phyloP scores from a whole-genome alignment of 2,329 filamentous ascomycete genomes.

The Lanzia echinophila region DNA sequence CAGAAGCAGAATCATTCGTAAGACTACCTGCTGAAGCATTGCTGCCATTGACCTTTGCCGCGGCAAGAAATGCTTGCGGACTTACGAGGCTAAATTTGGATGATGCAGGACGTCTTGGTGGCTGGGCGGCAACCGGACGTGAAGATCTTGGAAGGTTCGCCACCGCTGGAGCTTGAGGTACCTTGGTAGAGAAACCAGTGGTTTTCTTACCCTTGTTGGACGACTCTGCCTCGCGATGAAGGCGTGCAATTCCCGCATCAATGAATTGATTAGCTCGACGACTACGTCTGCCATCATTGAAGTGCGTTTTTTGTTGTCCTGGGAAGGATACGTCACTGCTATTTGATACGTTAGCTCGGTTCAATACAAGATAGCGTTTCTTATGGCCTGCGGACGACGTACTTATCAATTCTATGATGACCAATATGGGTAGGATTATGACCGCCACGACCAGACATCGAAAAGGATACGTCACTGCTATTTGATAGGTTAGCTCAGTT shows the following conservation, averaged over 20 bases:
- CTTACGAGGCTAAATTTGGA: constrained; percentile 1
- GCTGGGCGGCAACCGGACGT: no score
- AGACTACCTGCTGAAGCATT: background rate
- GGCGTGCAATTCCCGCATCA: constrained; percentile 5
- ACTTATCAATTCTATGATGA: background rate
- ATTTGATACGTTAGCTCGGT: background rate
- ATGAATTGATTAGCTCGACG: background rate
- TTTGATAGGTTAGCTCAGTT: no score
- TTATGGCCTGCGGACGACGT: background rate
- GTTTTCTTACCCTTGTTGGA: background rate
- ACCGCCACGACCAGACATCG: background rate
- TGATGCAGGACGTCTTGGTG: background rate
- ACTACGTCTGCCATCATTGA: constrained; percentile 1
- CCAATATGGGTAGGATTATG: background rate
- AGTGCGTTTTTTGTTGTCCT: background rate
- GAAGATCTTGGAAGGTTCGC: background rate
- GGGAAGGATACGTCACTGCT: background rate
- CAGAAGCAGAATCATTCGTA: background rate
- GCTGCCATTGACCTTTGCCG: background rate
- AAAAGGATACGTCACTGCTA: no score
- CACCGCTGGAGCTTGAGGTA: background rate
- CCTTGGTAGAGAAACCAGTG: background rate
- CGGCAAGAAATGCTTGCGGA: background rate
- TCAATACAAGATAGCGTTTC: no score
- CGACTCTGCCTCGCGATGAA: background rate